Percentiles rank a stretch among this genome's conserved stretches.
Conservation (phyloP, 371 early-diverging fungal genomes). For the Coemansia sp. region DNA sequence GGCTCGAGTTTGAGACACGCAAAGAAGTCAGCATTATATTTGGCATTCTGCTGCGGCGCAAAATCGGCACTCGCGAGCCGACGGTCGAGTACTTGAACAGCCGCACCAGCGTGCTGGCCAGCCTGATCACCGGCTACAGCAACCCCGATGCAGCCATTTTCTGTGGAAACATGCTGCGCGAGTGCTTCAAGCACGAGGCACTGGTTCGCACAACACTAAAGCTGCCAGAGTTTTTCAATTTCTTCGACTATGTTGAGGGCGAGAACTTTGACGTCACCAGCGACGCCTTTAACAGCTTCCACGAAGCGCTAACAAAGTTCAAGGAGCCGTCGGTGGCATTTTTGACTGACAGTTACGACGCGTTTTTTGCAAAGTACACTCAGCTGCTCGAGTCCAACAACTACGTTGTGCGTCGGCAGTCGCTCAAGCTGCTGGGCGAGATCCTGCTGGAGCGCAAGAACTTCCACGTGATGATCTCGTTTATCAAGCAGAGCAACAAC, state of each 20-base stretch:
- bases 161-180: conserved; percentile 95
- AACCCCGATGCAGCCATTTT: conserved; percentile 93
- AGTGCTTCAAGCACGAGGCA: conserved; percentile 91
- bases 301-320: conserved; percentile 94
- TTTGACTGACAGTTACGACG: conserved; percentile 83
- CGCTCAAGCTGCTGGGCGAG: conserved; percentile 96
- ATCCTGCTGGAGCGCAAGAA: conserved; percentile 93
- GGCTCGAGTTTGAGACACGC: conserved; percentile 96
- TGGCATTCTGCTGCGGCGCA: conserved; percentile 90
- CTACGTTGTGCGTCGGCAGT: conserved; percentile 97
- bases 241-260: conserved; percentile 92
- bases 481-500: conserved; percentile 89
- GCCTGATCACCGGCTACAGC: conserved; percentile 85
- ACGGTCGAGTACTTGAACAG: conserved; percentile 92
- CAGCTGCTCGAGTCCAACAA: conserved; percentile 82
- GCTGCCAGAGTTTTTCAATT: conserved; percentile 83
- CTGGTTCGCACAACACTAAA: conserved; percentile 82
- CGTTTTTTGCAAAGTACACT: conserved; percentile 88
- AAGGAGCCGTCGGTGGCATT: conserved; percentile 88
- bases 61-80: conserved; percentile 91
- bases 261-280: conserved; percentile 96
- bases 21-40: conserved; percentile 97
- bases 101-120: conserved; percentile 76
- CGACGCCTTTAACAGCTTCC: conserved; percentile 97
- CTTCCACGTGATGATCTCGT: conserved; percentile 91